Base-by-base conservation (phyloP, 176 grass and related monocot genomes). In the Phyllostachys edulis region DNA sequence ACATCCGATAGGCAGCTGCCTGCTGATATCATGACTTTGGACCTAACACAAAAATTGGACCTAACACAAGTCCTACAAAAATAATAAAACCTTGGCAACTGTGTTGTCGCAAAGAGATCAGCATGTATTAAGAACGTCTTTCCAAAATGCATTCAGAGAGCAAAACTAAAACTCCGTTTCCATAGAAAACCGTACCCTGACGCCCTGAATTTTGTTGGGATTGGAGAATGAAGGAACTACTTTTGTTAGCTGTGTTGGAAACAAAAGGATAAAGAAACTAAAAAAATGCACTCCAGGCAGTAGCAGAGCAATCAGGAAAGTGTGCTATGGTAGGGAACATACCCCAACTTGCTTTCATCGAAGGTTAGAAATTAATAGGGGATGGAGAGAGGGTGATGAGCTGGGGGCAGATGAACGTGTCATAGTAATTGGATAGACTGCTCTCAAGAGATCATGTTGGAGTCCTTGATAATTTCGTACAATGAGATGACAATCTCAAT, bases 401-500 rank as follows among this genome's bases (percentile, higher is more conserved):
- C 18, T 62, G 34, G 20, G 1, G 47, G 38, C 49, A 24, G 40
- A 63, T 63, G 49, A 17, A n/a, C 0, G 6, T 36, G 63, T 12
- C 15, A 4, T 21, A 79, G 9, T 45, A n/a, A 39, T 70, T 79
- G 67, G 17, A 51, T 80, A 55, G 49, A 65, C 24, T 82, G 60
- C 73, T 80, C 76, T 87, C 84, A 97, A 83, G 89, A 78, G 67
- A 87, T 85, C 76, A 93, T 84, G 80, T 88, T 90, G 49, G 91
- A 87, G 44, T 94, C 92, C 82, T 94, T 89, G 56, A 92, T 46
- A 68, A 97, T 94, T 79, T 97, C 90, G 20, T 92, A 94, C 44
- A 97, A 81, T 20, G 92, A 94, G 62, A 97, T 91, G 77, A 78
- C 84, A 81, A 90, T 97, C 88, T 94, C 94, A 63, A 97, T 92